Evolutionary conservation across 306 rosid genomes (phyloP).

Genomic region (Cucumis hystrix): DNA sequence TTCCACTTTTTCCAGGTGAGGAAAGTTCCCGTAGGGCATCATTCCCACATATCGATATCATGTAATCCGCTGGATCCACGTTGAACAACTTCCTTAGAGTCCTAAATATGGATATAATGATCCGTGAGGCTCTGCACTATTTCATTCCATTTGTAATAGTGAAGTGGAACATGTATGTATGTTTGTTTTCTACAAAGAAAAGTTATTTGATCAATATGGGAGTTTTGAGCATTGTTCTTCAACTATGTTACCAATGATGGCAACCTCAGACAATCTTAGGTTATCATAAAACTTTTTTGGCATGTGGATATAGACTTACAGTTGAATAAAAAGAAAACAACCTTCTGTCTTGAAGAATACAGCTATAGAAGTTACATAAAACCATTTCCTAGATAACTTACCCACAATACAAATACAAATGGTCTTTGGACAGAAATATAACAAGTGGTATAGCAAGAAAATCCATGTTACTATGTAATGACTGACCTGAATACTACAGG

Average conservation of each 20-base stretch:
- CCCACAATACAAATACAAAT: not conserved
- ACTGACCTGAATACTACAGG: constrained; percentile 85
- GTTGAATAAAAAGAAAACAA: not conserved
- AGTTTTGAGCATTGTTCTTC: not conserved
- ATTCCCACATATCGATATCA: constrained; percentile 85
- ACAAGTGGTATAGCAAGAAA: not conserved
- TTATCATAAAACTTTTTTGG: not conserved
- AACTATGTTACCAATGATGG: not conserved
- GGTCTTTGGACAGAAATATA: not conserved
- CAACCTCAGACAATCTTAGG: not conserved
- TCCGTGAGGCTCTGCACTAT: constrained; percentile 4
- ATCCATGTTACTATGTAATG: not conserved
- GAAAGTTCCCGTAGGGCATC: constrained; percentile 91
- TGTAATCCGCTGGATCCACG: constrained; percentile 94
- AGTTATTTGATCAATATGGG: not conserved
- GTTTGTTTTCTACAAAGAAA: not conserved
- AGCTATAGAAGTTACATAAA: not conserved
- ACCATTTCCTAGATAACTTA: not conserved
- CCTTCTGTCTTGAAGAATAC: not conserved
- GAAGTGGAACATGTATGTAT: constrained; percentile 5
- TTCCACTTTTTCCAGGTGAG: constrained; percentile 96
- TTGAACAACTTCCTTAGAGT: constrained; percentile 88
- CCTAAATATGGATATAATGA: constrained; percentile 34
- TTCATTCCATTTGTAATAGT: constrained; percentile 1
- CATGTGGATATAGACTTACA: too few relatives aligned